Evolutionary conservation across 768 basidiomycete species (phyloP), one percentile per base, ranked within the genome.

Genomic region (Saitozyma sp.): DNA sequence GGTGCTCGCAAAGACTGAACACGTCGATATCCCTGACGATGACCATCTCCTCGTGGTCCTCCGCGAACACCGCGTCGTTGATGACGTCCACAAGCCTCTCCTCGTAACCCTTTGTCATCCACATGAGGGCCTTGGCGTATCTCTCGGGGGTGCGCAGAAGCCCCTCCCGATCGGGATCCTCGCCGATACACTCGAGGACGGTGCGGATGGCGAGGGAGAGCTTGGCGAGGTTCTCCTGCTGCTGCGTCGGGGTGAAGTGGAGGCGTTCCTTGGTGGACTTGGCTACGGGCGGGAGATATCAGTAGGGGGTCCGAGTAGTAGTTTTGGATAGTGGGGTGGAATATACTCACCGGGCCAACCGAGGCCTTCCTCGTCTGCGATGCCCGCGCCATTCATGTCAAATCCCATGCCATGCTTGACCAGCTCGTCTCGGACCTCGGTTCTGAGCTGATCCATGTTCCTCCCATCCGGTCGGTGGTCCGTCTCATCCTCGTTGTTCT

Each of bases 31-130:
- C 94, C 63, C 90, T 87, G 59, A 99, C 95, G 62, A 99, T 86
- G 48, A 99, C 96, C 92, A 99, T 95, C 80, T 99, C 96, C 73
- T 98, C 96, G 82, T 99, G 96, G 80, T 99, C 92, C 80, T 99
- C 96, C 50, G 92, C 89, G 77, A 99, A 99, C 45, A 99, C 87
- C 61, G 96, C 96, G 83, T 95, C 91, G 81, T 97, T 97, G 67
- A 98, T 96, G 73, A 98, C 94, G 78, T 99, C 96, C 92, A 71
- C 86, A 68, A 99, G 81, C 67, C 91, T 86, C 78, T 98, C 94
- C 78, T 98, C 96, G 80, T 99, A 99, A 9, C 96, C 96, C 76
- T 89, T 87, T 41, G 96, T 98, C 94, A 98, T 96, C 92, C 92
- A 98, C 84, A 99, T 86, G 58, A 99, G 83, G 37, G 96, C 92